Conservation (phyloP, 108 stramenopile species). For the Cylindrotheca fusiformis region DNA sequence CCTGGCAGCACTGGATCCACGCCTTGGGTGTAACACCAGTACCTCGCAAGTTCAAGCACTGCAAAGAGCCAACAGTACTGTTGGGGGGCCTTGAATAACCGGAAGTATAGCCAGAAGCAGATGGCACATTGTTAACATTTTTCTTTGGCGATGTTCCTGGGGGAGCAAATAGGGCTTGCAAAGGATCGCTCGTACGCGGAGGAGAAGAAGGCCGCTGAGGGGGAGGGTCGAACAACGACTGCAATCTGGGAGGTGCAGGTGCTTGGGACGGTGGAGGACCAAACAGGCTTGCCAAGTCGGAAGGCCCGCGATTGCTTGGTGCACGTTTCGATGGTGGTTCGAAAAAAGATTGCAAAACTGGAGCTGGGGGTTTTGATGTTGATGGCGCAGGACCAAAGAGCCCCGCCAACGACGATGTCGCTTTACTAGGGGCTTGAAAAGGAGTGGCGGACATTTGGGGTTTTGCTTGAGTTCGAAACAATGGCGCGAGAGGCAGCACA, state of each 20-base stretch:
- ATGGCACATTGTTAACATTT: neutral
- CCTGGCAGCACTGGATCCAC: neutral
- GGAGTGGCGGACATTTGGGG: neutral
- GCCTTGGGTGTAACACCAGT: slow-evolving; percentile 2
- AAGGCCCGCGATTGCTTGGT: neutral
- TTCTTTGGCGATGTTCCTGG: slow-evolving; percentile 22
- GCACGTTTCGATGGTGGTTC: neutral
- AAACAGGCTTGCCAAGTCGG: neutral
- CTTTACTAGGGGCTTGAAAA: neutral
- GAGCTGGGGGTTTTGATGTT: neutral
- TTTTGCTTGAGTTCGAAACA: slow-evolving; percentile 3
- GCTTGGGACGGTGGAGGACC: neutral
- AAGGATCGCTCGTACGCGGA: neutral
- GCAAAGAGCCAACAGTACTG: neutral
- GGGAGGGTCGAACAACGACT: neutral
- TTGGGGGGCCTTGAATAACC: neutral
- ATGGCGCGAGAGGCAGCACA: slow-evolving; percentile 2
- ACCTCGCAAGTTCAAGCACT: neutral
- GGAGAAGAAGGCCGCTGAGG: slow-evolving; percentile 2
- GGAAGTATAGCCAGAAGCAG: slow-evolving; percentile 4
- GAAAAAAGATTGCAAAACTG: neutral
- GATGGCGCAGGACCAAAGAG: slow-evolving; percentile 3
- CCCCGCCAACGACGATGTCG: neutral
- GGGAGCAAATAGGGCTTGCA: slow-evolving; percentile 23
- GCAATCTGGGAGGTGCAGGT: neutral